Percentiles rank a stretch among this genome's conserved stretches.
Conservation (phyloP, 202 grass and related monocot genomes). For the Cymbopogon flexuosus region DNA sequence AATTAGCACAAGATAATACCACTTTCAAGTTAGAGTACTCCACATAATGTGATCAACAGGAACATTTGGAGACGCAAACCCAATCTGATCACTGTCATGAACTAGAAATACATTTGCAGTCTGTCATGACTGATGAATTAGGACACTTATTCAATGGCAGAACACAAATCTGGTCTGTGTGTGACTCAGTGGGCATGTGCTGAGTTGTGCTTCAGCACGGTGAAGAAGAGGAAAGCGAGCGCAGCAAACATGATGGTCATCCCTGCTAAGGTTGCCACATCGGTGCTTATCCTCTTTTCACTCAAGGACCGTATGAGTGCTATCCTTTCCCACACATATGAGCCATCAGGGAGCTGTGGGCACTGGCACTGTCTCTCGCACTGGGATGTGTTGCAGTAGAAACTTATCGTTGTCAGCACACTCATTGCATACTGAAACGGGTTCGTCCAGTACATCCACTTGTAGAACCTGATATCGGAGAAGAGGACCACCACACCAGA, state of each 20-base stretch:
- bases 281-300: neutral
- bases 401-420: constrained; percentile 9
- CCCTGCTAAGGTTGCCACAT: constrained; percentile 24
- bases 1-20: neutral
- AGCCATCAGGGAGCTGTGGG: constrained; percentile 20
- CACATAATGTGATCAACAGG: neutral
- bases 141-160: neutral
- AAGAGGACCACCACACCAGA: constrained; percentile 25
- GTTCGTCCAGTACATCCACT: constrained; percentile 38
- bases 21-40: neutral
- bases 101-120: neutral
- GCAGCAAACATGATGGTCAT: neutral
- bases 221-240: constrained; percentile 21
- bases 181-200: neutral
- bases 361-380: constrained; percentile 20
- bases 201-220: constrained; percentile 28
- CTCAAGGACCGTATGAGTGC: constrained; percentile 3
- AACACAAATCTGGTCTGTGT: neutral
- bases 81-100: neutral
- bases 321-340: constrained; percentile 33
- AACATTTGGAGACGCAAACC: neutral
- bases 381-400: constrained; percentile 19
- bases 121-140: neutral
- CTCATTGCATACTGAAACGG: constrained; percentile 32
- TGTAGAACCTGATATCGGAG: constrained; percentile 34